These are phyloP conservation scores for Pythium periplocum DNA, from an alignment of 352 stramenopile species.

Conservation along the genomic window DNA sequence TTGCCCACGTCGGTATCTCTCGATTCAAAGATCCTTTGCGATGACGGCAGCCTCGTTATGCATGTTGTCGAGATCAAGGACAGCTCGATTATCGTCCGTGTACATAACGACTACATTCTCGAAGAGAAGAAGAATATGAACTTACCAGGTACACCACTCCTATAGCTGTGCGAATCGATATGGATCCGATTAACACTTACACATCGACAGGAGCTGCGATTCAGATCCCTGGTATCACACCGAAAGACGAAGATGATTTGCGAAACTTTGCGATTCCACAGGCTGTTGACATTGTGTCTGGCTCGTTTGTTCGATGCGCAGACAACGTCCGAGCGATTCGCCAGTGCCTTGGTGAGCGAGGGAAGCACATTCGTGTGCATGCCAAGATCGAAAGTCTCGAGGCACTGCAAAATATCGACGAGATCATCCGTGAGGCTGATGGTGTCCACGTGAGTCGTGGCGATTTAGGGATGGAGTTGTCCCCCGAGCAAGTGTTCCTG, in stretches of 20 bases:
- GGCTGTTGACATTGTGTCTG: conserved; percentile 97
- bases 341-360: conserved; percentile 76
- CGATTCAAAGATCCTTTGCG: conserved; percentile 93
- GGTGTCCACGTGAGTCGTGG: conserved; percentile 99
- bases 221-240: conserved; percentile 91
- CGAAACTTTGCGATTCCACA: conserved; percentile 95
- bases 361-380: conserved; percentile 92
- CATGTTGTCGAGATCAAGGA: conserved; percentile 79
- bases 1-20: conserved; percentile 89
- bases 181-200: too few species aligned
- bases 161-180: too few species aligned
- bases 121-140: conserved; percentile 98
- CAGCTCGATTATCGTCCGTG: conserved; percentile 68
- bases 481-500: conserved; percentile 97
- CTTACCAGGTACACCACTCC: conserved; percentile 63
- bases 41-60: conserved; percentile 94
- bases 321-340: conserved; percentile 92
- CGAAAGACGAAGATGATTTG: conserved; percentile 93
- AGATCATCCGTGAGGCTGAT: conserved; percentile 97
- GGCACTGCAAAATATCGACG: conserved; percentile 94
- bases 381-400: conserved; percentile 99
- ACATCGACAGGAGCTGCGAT: conserved; percentile 49
- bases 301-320: conserved; percentile 98
- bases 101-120: conserved; percentile 86
- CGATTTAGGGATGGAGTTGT: conserved; percentile 99